Evolutionary conservation across 108 stramenopile species (phyloP).

Genomic region (Skeletonema grethae): DNA sequence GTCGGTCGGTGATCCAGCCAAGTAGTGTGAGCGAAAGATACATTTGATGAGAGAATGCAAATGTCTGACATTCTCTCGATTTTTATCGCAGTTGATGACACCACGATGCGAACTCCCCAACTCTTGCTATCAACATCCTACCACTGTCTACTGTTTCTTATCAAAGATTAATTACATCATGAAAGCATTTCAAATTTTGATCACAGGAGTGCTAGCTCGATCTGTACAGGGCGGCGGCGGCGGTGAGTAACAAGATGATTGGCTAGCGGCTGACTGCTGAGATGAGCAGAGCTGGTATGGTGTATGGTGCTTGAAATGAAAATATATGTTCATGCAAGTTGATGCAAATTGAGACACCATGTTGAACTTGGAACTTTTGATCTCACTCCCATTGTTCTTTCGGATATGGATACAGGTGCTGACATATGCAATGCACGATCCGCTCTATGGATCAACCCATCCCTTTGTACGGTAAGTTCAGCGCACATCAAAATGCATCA

Average conservation of each 20-base stretch:
- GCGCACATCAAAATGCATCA: not conserved
- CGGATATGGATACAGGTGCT: not conserved
- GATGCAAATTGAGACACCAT: not conserved
- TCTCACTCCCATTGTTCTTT: not conserved
- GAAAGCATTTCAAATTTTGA: not conserved
- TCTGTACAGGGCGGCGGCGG: not conserved
- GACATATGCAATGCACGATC: not conserved
- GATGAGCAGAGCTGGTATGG: not conserved
- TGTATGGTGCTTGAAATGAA: not conserved
- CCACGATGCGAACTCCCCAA: no score
- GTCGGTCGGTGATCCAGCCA: no score
- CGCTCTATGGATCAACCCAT: constrained; percentile 4
- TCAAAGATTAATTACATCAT: not conserved
- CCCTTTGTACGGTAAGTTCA: not conserved
- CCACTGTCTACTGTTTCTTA: no score
- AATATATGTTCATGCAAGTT: not conserved
- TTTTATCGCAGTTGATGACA: no score
- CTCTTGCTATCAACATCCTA: no score
- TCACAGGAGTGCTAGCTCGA: not conserved
- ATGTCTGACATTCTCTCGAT: no score
- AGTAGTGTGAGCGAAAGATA: no score
- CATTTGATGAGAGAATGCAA: no score
- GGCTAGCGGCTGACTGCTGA: not conserved
- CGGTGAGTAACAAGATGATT: not conserved
- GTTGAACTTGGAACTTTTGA: not conserved